Conservation (phyloP, 2,329 filamentous ascomycete genomes). For the Arthrobotrys entomopaga region DNA sequence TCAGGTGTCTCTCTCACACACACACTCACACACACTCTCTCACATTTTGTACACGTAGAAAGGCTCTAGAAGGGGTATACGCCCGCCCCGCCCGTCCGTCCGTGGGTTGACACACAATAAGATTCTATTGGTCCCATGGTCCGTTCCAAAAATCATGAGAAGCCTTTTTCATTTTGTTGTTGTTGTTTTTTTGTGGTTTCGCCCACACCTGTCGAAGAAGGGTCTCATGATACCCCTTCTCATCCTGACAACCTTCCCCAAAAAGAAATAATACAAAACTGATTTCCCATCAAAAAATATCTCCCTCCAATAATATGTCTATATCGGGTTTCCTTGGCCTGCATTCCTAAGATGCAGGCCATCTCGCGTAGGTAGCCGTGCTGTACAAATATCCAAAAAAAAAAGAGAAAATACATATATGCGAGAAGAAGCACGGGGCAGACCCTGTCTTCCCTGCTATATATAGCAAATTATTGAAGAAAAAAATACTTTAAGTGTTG, state of each 20-base stretch:
- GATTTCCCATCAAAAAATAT: not conserved
- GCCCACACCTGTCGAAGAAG: constrained; percentile 5
- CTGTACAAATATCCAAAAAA: constrained; percentile 7
- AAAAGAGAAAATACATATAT: constrained; percentile 5
- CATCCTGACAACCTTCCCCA: constrained; percentile 26
- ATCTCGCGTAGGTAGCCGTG: constrained; percentile 1
- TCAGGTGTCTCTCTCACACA: constrained; percentile 6
- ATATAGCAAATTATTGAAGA: constrained; percentile 25
- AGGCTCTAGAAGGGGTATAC: constrained; percentile 1
- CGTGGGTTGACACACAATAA: not conserved
- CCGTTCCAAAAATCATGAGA: constrained; percentile 23
- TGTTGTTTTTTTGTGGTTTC: not conserved
- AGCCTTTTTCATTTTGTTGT: constrained; percentile 23
- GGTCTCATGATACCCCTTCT: constrained; percentile 40
- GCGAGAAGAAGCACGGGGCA: not conserved
- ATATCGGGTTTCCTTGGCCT: constrained; percentile 5
- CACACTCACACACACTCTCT: not conserved
- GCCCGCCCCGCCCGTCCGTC: too few species aligned
- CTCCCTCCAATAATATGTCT: constrained; percentile 9
- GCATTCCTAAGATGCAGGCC: constrained; percentile 23
- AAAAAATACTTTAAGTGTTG: not conserved
- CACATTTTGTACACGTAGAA: not conserved
- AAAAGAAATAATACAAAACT: constrained; percentile 16
- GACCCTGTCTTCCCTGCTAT: constrained; percentile 24
- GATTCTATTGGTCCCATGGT: constrained; percentile 14